Conservation (phyloP, 2,329 filamentous ascomycete genomes). For the Cladosporium halotolerans region DNA sequence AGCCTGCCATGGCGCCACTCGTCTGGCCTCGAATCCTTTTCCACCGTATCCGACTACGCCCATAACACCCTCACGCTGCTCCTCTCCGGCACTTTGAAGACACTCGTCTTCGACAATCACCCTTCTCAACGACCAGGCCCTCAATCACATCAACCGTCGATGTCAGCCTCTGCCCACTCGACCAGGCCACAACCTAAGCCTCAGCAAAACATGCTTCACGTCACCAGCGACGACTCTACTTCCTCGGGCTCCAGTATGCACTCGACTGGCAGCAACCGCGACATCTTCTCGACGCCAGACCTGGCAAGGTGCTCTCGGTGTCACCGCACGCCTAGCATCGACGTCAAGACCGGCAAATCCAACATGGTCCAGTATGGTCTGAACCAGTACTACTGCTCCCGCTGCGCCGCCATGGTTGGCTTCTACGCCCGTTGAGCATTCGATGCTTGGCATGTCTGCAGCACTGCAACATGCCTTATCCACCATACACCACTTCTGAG, state of each 20-base stretch:
- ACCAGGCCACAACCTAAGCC: constrained; percentile 26
- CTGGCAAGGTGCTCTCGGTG: constrained; percentile 32
- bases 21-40: not conserved
- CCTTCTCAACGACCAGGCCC: not conserved
- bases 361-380: constrained; percentile 34
- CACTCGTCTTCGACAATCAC: not conserved
- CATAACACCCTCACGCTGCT: not conserved
- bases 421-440: constrained; percentile 24
- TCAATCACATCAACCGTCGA: not conserved
- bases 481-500: not conserved
- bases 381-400: constrained; percentile 33
- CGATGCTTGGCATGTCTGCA: not conserved
- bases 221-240: constrained; percentile 26
- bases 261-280: constrained; percentile 16
- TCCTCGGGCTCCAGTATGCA: constrained; percentile 15
- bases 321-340: constrained; percentile 29
- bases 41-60: not conserved
- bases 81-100: not conserved
- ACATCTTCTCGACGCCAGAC: constrained; percentile 17
- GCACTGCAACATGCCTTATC: not conserved
- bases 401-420: constrained; percentile 32
- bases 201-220: constrained; percentile 28
- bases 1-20: constrained; percentile 1
- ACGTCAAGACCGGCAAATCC: constrained; percentile 27
- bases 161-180: constrained; percentile 1